Evolutionary conservation across 169 alveolate species (phyloP).

Genomic region (Eimeria brunetti): DNA sequence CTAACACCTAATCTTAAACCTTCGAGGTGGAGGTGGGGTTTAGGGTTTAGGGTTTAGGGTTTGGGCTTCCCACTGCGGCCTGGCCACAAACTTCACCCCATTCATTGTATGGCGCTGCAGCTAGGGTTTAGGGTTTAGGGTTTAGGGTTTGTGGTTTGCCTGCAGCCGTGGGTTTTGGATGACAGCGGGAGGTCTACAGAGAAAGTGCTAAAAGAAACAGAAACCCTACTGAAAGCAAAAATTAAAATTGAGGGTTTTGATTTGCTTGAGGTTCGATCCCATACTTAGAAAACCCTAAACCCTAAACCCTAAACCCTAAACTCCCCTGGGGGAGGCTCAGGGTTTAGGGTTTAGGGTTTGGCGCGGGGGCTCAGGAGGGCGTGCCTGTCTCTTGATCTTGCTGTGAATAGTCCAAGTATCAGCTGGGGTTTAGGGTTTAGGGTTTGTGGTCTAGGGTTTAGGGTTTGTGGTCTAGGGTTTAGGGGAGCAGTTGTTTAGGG

Average conservation of each 20-base stretch:
- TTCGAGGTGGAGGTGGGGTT: neutral
- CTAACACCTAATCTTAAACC: neutral
- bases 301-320: neutral
- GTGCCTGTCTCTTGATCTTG: no score
- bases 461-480: neutral
- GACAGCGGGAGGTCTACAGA: conserved; percentile 21
- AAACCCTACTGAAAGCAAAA: neutral
- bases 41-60: no score
- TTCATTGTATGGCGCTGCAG: neutral
- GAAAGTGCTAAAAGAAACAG: neutral
- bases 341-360: no score
- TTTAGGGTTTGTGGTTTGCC: neutral
- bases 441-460: neutral
- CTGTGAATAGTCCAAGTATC: neutral
- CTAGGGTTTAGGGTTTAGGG: conserved; percentile 1
- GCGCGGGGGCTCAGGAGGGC: no score
- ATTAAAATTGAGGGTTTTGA: conserved; percentile 7
- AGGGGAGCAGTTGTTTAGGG: neutral
- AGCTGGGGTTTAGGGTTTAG: neutral
- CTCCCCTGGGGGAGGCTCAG: no score
- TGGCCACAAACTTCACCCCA: neutral
- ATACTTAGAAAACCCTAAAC: neutral
- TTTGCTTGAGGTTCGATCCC: neutral
- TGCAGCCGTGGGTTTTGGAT: conserved; percentile 48
- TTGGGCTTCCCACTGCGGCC: neutral